Percentiles rank a stretch among this genome's conserved stretches.
phyloP scores from a whole-genome alignment of 139 green algal genomes.

The Zygnema circumcarinatum region DNA sequence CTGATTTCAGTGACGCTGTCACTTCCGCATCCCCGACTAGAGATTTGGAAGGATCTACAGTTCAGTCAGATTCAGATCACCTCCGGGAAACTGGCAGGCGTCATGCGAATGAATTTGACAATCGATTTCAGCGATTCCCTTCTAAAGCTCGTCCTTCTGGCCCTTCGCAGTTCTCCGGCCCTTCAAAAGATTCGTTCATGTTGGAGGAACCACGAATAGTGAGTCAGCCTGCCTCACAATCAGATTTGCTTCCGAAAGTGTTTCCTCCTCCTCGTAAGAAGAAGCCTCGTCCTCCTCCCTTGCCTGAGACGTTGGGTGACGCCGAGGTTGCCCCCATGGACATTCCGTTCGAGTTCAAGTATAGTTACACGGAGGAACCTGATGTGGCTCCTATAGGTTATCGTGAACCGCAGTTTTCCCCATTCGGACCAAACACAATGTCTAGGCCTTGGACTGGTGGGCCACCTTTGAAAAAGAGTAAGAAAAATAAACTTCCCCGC shows the following conservation, averaged over 20 bases:
- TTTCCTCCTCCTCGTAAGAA: not conserved
- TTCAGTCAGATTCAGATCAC: no score
- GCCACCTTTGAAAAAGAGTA: conserved; percentile 27
- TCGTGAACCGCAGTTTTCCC: conserved; percentile 33
- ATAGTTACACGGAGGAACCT: conserved; percentile 41
- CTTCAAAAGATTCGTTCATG: no score
- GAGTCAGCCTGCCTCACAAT: not conserved
- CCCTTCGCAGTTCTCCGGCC: not conserved
- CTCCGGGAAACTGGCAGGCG: not conserved
- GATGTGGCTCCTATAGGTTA: conserved; percentile 30
- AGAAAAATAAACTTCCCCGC: conserved; percentile 19
- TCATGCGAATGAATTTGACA: not conserved
- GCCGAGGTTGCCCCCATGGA: conserved; percentile 4
- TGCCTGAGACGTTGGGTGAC: not conserved
- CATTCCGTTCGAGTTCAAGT: conserved; percentile 25
- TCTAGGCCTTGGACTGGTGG: conserved; percentile 31
- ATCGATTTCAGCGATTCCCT: not conserved
- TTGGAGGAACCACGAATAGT: no score
- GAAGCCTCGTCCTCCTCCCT: not conserved
- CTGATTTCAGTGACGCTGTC: not conserved
- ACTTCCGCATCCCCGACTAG: no score
- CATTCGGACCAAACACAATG: conserved; percentile 36
- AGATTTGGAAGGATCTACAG: no score
- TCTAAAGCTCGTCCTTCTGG: not conserved
- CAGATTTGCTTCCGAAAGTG: not conserved